Percentiles rank a stretch among this genome's conserved stretches.
These are phyloP conservation scores for Verbena officinalis DNA, from an alignment of 257 asterid species.

Conservation along the genomic window DNA sequence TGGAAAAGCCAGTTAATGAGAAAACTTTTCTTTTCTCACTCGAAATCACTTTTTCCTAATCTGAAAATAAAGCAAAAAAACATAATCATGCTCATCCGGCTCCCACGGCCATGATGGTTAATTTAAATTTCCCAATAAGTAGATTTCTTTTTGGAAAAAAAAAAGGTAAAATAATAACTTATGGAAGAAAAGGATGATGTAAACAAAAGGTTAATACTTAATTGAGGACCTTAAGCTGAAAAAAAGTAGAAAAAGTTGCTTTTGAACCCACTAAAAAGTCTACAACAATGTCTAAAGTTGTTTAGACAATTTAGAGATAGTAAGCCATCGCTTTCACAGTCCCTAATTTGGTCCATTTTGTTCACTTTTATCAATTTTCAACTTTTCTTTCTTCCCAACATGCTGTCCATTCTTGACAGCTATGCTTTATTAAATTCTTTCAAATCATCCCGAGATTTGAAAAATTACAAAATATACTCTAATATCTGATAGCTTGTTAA, in stretches of 20 bases:
- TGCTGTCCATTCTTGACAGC: constrained; percentile 21
- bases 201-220: background rate
- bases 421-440: constrained; percentile 16
- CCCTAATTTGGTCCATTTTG: constrained; percentile 28
- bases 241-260: constrained; percentile 1
- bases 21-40: too few relatives aligned
- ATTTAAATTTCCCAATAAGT: background rate
- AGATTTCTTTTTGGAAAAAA: background rate
- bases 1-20: too few relatives aligned
- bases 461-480: too few relatives aligned
- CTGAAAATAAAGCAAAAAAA: background rate
- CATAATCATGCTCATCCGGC: background rate
- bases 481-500: too few relatives aligned
- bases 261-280: background rate
- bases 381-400: constrained; percentile 11
- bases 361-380: constrained; percentile 13
- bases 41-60: too few relatives aligned
- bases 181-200: background rate
- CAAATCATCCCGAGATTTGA: too few relatives aligned
- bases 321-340: constrained; percentile 9
- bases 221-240: background rate
- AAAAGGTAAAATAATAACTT: background rate
- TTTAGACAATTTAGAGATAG: background rate
- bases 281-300: background rate
- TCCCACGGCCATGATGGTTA: background rate